Percentiles rank a stretch among this genome's conserved stretches.
phyloP scores from a whole-genome alignment of 208 protist genomes.

The Trypanosoma caninum region DNA sequence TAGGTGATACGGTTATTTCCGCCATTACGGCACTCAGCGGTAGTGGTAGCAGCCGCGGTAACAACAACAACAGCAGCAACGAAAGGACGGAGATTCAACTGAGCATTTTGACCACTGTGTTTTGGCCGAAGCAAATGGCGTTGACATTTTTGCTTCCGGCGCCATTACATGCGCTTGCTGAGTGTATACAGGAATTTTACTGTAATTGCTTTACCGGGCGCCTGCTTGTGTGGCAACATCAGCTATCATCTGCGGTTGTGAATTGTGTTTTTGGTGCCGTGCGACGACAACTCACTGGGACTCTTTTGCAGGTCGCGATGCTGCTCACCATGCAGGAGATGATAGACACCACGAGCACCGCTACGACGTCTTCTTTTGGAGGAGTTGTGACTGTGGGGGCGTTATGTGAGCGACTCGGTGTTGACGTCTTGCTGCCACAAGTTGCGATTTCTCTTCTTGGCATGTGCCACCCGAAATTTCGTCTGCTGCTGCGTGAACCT shows the following conservation, averaged over 20 bases:
- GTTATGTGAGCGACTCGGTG: slow-evolving; percentile 47
- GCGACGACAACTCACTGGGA: slow-evolving; percentile 81
- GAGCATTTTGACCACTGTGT: slow-evolving; percentile 86
- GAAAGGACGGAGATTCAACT: slow-evolving; percentile 63
- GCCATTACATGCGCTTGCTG: slow-evolving; percentile 40
- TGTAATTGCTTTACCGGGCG: slow-evolving; percentile 62
- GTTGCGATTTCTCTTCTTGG: slow-evolving; percentile 46
- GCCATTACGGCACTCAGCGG: no score
- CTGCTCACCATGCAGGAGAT: slow-evolving; percentile 88
- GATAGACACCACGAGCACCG: not conserved
- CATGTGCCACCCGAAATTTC: slow-evolving; percentile 42
- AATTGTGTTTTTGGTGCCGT: slow-evolving; percentile 27
- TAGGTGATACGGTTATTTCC: slow-evolving; percentile 1
- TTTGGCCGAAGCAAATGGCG: slow-evolving; percentile 82
- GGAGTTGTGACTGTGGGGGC: slow-evolving; percentile 53
- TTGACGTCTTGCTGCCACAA: slow-evolving; percentile 53
- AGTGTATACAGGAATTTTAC: slow-evolving; percentile 85
- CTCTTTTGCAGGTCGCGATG: slow-evolving; percentile 88
- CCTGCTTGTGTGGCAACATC: slow-evolving; percentile 88
- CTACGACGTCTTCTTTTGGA: not conserved
- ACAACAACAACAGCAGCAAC: no score
- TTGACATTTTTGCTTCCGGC: slow-evolving; percentile 34
- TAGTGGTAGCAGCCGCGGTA: no score
- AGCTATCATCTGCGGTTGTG: slow-evolving; percentile 69
- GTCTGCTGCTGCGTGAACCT: slow-evolving; percentile 35